These are phyloP conservation scores for Arxiozyma slooffiae DNA, from an alignment of 1,139 yeast genomes.

Conservation along the genomic window DNA sequence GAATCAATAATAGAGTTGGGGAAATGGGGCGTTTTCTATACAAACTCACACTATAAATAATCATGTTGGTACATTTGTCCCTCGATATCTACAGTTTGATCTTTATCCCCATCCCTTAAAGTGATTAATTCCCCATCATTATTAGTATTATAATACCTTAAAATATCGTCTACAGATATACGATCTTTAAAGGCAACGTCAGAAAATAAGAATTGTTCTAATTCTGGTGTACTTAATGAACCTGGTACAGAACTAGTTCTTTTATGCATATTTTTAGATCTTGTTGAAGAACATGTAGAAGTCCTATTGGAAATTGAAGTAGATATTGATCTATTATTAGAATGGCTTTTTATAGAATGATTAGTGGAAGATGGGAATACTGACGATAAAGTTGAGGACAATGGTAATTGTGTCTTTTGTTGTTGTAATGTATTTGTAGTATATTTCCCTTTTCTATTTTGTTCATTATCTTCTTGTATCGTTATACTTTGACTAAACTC, in stretches of 20 bases:
- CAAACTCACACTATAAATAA: background rate
- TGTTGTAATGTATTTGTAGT: background rate
- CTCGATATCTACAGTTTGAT: background rate
- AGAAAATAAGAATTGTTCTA: conserved; percentile 14
- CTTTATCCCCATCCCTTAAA: background rate
- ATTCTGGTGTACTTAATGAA: conserved; percentile 15
- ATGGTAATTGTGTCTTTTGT: background rate
- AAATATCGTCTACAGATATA: conserved; percentile 25
- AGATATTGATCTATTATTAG: background rate
- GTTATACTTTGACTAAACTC: background rate
- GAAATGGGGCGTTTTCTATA: conserved; percentile 6
- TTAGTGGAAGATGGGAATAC: background rate
- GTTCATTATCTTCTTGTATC: background rate
- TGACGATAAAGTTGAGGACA: background rate
- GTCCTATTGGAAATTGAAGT: background rate
- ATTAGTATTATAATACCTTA: conserved; percentile 20
- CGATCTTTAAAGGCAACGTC: conserved; percentile 9
- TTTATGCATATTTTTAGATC: background rate
- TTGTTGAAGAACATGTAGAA: background rate
- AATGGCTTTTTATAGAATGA: background rate
- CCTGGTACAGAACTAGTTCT: conserved; percentile 1
- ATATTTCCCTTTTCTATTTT: background rate
- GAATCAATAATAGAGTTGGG: conserved; percentile 1
- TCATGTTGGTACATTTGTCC: background rate
- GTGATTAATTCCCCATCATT: conserved; percentile 12